These are phyloP conservation scores for Naganishia kalamii DNA, from an alignment of 768 basidiomycete species.

Conservation along the genomic window DNA sequence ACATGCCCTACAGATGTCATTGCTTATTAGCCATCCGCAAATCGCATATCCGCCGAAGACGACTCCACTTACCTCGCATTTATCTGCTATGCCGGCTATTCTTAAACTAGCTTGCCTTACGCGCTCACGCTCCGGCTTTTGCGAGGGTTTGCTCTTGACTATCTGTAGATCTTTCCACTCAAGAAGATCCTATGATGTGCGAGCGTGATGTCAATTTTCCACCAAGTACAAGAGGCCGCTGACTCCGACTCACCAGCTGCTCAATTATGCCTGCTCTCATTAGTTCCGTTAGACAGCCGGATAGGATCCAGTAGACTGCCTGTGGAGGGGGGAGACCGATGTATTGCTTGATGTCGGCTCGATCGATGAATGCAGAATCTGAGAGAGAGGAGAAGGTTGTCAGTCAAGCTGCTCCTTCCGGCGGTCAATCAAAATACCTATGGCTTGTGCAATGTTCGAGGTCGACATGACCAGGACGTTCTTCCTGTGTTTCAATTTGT, in stretches of 20 bases:
- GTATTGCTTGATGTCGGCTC: slow-evolving; percentile 94
- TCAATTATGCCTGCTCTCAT: slow-evolving; percentile 65
- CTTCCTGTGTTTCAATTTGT: slow-evolving; percentile 85
- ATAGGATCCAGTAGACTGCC: slow-evolving; percentile 87
- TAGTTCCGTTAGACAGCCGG: slow-evolving; percentile 74
- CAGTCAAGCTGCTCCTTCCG: not conserved
- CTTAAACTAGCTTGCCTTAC: slow-evolving; percentile 56
- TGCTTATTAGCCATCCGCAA: not conserved
- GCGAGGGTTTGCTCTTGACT: slow-evolving; percentile 21
- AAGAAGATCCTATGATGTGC: slow-evolving; percentile 20
- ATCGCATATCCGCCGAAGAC: not conserved
- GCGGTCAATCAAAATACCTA: slow-evolving; percentile 55
- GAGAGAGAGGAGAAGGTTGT: not conserved
- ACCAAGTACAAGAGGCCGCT: not conserved
- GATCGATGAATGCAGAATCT: slow-evolving; percentile 94
- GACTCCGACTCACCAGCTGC: slow-evolving; percentile 52
- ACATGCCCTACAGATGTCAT: slow-evolving; percentile 60
- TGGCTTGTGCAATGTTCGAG: slow-evolving; percentile 88
- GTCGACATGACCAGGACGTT: slow-evolving; percentile 96
- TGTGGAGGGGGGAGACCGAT: slow-evolving; percentile 83
- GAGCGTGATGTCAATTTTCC: not conserved
- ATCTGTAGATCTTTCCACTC: slow-evolving; percentile 26
- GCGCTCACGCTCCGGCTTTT: slow-evolving; percentile 50
- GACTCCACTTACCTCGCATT: slow-evolving; percentile 62
- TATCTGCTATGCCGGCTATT: slow-evolving; percentile 63